A percentile compares a stretch with the other conserved stretches of the same genome.
Evolutionary conservation across 495 filamentous ascomycete species (phyloP).

Genomic region (Penicillium cinerascens): DNA sequence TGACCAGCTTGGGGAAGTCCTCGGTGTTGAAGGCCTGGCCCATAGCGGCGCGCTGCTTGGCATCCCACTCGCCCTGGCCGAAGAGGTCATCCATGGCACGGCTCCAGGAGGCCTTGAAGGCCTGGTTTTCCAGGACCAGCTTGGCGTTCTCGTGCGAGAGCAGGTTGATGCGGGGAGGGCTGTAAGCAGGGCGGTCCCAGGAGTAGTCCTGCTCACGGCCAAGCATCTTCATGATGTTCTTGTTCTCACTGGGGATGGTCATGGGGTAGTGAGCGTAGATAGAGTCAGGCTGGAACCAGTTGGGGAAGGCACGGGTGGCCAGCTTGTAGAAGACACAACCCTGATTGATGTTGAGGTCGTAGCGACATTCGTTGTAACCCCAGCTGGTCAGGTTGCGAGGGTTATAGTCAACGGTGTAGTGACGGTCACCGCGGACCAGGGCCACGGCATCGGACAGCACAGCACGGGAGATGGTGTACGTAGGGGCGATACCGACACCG

Average conservation of each 20-base stretch:
- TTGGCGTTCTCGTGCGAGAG: slow-evolving; percentile 60
- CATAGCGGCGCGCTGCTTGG: slow-evolving; percentile 45
- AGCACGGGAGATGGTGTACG: slow-evolving; percentile 55
- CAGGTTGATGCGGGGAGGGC: slow-evolving; percentile 51
- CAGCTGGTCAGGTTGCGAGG: slow-evolving; percentile 76
- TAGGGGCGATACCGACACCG: slow-evolving; percentile 55
- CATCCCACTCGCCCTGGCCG: slow-evolving; percentile 47
- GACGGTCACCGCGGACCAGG: slow-evolving; percentile 51
- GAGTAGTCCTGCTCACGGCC: slow-evolving; percentile 67
- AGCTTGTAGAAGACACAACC: slow-evolving; percentile 87
- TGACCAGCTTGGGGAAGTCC: slow-evolving; percentile 49
- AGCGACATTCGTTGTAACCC: slow-evolving; percentile 70
- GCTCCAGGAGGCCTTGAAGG: slow-evolving; percentile 66
- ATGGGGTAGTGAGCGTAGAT: slow-evolving; percentile 89
- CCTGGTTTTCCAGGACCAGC: slow-evolving; percentile 56
- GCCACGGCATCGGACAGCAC: slow-evolving; percentile 53
- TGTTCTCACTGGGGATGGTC: slow-evolving; percentile 71
- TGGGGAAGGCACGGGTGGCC: slow-evolving; percentile 73
- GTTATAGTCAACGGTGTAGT: slow-evolving; percentile 63
- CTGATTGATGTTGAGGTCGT: slow-evolving; percentile 69
- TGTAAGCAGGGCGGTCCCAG: slow-evolving; percentile 59
- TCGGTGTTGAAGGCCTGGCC: slow-evolving; percentile 43
- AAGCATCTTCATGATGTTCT: slow-evolving; percentile 69
- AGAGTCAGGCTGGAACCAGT: slow-evolving; percentile 73
- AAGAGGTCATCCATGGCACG: slow-evolving; percentile 52